Conservation (phyloP, 164 flowering plant genomes). For the Annona squamosa region DNA sequence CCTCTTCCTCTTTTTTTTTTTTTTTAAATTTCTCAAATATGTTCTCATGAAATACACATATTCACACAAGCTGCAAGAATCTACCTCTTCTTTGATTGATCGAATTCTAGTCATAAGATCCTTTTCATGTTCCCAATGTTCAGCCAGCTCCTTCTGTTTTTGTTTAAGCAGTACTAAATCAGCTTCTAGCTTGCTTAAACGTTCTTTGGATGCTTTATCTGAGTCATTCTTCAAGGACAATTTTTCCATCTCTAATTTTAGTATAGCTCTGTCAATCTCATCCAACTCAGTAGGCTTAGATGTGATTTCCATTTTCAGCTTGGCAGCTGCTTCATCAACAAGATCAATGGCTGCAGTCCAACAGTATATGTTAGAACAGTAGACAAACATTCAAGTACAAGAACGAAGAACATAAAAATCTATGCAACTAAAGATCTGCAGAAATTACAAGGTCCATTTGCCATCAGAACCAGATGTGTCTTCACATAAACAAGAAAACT, state of each 20-base stretch:
- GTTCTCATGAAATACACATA: neutral
- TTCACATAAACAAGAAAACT: too few relatives aligned
- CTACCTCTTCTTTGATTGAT: constrained; percentile 90
- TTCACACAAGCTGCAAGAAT: neutral
- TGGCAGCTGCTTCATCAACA: constrained; percentile 98
- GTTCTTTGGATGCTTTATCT: constrained; percentile 78
- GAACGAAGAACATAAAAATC: too few relatives aligned
- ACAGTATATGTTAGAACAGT: neutral
- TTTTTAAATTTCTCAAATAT: too few relatives aligned
- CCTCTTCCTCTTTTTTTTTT: too few relatives aligned
- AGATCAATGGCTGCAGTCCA: constrained; percentile 78
- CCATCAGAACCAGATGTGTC: too few relatives aligned
- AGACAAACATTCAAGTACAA: too few relatives aligned
- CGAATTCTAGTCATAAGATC: constrained; percentile 64
- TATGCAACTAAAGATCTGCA: too few relatives aligned
- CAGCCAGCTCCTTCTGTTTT: constrained; percentile 70
- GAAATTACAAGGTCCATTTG: too few relatives aligned
- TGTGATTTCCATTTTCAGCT: constrained; percentile 96
- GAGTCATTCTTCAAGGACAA: constrained; percentile 81
- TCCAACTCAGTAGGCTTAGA: constrained; percentile 94
- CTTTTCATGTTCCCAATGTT: constrained; percentile 80
- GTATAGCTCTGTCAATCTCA: constrained; percentile 78
- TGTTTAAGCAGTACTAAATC: constrained; percentile 61
- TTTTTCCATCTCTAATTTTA: constrained; percentile 88
- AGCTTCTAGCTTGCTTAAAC: constrained; percentile 69